Conservation (phyloP, 495 filamentous ascomycete genomes). For the Daldinia vernicosa region DNA sequence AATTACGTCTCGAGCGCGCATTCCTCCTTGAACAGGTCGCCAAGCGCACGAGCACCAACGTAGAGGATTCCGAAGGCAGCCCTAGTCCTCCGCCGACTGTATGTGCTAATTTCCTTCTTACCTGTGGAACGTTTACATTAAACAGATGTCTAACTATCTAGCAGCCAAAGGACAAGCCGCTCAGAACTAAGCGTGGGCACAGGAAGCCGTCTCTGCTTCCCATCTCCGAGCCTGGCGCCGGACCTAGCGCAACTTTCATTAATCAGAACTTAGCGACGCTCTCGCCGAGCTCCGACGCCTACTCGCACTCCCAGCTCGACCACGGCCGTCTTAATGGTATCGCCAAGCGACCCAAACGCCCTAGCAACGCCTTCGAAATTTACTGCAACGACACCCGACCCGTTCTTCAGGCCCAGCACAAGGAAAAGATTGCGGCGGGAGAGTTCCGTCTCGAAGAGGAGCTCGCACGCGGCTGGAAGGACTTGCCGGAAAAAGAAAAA, state of each 20-base stretch:
- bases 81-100: constrained; percentile 76
- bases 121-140: constrained; percentile 33
- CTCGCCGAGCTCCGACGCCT: constrained; percentile 60
- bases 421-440: constrained; percentile 49
- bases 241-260: constrained; percentile 51
- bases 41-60: constrained; percentile 82
- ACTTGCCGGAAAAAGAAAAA: constrained; percentile 54
- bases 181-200: constrained; percentile 84
- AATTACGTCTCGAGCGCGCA: constrained; percentile 88
- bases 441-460: constrained; percentile 55
- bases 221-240: constrained; percentile 44
- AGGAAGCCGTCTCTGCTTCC: constrained; percentile 60
- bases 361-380: constrained; percentile 61
- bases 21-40: constrained; percentile 89
- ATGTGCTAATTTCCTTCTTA: constrained; percentile 52
- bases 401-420: constrained; percentile 49
- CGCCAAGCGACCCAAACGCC: constrained; percentile 51
- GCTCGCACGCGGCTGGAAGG: constrained; percentile 61
- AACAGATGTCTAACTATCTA: constrained; percentile 39
- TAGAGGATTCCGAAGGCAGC: constrained; percentile 77
- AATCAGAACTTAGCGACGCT: constrained; percentile 54
- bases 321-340: constrained; percentile 36
- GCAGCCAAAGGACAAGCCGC: constrained; percentile 89
- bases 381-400: constrained; percentile 59
- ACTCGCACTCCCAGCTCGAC: constrained; percentile 50